Evolutionary conservation across 2,329 filamentous ascomycete species (phyloP).

Genomic region (Sporothrix sp.): DNA sequence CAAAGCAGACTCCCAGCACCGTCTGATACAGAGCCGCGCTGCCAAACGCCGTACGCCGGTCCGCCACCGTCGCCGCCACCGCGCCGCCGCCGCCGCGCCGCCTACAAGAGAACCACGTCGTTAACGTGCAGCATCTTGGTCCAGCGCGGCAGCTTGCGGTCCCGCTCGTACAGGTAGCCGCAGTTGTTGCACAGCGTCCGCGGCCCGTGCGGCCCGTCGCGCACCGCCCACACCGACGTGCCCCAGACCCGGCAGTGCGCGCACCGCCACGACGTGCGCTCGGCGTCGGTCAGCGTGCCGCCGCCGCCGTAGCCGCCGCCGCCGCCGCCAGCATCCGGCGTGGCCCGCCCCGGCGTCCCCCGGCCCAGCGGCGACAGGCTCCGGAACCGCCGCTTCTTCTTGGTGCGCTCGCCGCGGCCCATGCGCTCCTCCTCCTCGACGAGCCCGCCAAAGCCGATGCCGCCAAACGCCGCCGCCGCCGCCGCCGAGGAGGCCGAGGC

Average conservation of each 20-base stretch:
- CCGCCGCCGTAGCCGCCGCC: slow-evolving; percentile 57
- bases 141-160: slow-evolving; percentile 73
- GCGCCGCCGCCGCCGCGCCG: background rate
- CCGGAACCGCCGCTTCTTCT: slow-evolving; percentile 88
- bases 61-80: no score
- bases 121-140: slow-evolving; percentile 55
- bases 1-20: no score
- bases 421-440: slow-evolving; percentile 67
- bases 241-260: slow-evolving; percentile 82
- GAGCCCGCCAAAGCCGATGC: slow-evolving; percentile 41
- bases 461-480: slow-evolving; percentile 13
- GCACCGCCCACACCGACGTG: slow-evolving; percentile 84
- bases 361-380: slow-evolving; percentile 74
- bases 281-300: slow-evolving; percentile 60
- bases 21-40: no score
- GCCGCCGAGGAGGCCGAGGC: no score
- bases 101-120: slow-evolving; percentile 20
- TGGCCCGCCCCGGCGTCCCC: slow-evolving; percentile 62
- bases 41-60: no score
- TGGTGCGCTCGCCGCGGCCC: slow-evolving; percentile 83
- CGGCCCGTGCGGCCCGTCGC: slow-evolving; percentile 77
- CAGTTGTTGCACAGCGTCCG: slow-evolving; percentile 90
- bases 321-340: slow-evolving; percentile 67
- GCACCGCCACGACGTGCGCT: slow-evolving; percentile 79
- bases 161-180: slow-evolving; percentile 78